These are phyloP conservation scores for Penicillium sp. DNA, from an alignment of 2,329 filamentous ascomycete genomes.

Conservation along the genomic window DNA sequence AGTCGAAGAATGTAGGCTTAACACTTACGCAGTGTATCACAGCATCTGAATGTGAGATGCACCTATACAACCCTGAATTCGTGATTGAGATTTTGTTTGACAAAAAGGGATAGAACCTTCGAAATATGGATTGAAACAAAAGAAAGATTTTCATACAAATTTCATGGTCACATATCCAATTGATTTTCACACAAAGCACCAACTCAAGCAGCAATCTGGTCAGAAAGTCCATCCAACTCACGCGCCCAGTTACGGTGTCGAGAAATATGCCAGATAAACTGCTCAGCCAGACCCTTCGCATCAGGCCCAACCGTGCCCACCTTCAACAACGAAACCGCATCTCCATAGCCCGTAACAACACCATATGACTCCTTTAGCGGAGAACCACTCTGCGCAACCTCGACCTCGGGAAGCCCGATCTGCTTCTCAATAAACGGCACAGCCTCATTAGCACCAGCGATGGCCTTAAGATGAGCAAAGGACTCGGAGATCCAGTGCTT, in stretches of 20 bases:
- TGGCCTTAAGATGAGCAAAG: constrained; percentile 76
- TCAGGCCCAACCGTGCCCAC: constrained; percentile 60
- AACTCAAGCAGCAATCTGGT: constrained; percentile 65
- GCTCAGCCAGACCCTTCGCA: constrained; percentile 64
- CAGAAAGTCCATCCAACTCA: constrained; percentile 68
- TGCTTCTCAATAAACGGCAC: constrained; percentile 32
- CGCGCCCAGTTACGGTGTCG: constrained; percentile 71
- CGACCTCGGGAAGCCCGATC: constrained; percentile 28
- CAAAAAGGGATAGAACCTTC: neutral
- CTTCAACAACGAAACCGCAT: constrained; percentile 22
- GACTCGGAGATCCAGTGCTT: constrained; percentile 76
- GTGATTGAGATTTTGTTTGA: too few species aligned
- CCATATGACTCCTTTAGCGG: constrained; percentile 32
- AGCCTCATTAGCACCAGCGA: constrained; percentile 63
- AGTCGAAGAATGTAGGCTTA: constrained; percentile 1
- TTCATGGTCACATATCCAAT: neutral
- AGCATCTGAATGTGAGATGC: neutral
- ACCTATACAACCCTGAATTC: neutral
- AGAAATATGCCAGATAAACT: constrained; percentile 67
- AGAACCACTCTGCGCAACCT: constrained; percentile 20
- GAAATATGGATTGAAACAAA: neutral
- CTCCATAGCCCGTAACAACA: constrained; percentile 32
- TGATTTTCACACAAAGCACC: neutral
- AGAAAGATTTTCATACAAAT: neutral
- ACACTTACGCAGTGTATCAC: neutral